Percentiles rank a stretch among this genome's conserved stretches.
Conservation (phyloP, 805 yeast genomes). For the Torulaspora delbrueckii region DNA sequence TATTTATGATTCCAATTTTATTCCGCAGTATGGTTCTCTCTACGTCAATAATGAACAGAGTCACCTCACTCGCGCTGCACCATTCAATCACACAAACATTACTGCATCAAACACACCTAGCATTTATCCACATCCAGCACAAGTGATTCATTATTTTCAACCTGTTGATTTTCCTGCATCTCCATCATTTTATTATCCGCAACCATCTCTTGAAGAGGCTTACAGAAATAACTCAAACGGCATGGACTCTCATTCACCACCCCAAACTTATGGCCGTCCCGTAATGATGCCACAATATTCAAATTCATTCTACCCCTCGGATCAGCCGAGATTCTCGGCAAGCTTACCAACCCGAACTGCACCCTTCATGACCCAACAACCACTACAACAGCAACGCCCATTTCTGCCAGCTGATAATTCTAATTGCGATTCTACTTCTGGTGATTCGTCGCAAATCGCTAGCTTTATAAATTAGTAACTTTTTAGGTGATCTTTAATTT, state of each 20-base stretch:
- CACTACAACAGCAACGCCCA: constrained; percentile 2
- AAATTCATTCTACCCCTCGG: constrained; percentile 3
- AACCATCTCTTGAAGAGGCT: constrained; percentile 4
- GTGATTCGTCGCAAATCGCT: background rate
- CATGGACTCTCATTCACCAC: background rate
- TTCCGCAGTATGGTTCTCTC: background rate
- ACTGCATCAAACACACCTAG: constrained; percentile 1
- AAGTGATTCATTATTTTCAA: constrained; percentile 1
- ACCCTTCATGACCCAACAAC: constrained; percentile 1
- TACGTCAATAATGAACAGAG: background rate
- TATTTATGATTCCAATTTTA: background rate
- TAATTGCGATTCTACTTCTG: background rate
- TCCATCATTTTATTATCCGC: constrained; percentile 4
- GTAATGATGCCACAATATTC: constrained; percentile 5
- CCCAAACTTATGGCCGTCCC: background rate
- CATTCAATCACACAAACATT: background rate
- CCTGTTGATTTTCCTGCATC: constrained; percentile 6
- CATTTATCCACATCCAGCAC: constrained; percentile 5
- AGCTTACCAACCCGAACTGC: background rate
- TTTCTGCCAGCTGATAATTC: background rate
- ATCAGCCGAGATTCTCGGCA: constrained; percentile 1
- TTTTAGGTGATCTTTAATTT: background rate
- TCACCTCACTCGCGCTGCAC: background rate
- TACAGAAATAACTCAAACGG: constrained; percentile 5
- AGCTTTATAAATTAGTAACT: background rate